These are phyloP conservation scores for Rhizopus arrhizus DNA, from an alignment of 371 early-diverging fungal genomes.

Conservation along the genomic window DNA sequence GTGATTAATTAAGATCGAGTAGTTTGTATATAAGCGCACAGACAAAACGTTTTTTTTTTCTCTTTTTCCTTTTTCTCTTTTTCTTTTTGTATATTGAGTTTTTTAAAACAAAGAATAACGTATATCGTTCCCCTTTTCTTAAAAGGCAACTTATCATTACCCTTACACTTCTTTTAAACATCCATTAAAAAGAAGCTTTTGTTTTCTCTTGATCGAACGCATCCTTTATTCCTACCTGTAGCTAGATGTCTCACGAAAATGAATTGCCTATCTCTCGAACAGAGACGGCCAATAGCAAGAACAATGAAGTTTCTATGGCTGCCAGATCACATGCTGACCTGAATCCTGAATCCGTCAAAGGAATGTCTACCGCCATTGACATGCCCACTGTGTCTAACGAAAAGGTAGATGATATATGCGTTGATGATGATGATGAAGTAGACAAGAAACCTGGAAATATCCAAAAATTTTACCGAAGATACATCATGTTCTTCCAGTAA, in stretches of 20 bases:
- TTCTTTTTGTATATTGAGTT: conserved; percentile 9
- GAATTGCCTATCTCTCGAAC: background rate
- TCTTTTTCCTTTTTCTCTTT: conserved; percentile 2
- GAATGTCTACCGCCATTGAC: conserved; percentile 16
- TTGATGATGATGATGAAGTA: conserved; percentile 19
- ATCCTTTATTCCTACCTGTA: too few relatives aligned
- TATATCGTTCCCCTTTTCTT: conserved; percentile 5
- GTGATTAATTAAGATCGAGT: background rate
- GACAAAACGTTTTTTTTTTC: background rate
- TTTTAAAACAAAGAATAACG: conserved; percentile 1
- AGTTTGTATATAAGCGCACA: background rate
- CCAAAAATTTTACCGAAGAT: conserved; percentile 12
- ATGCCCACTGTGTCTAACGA: conserved; percentile 12
- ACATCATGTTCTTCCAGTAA: conserved; percentile 31
- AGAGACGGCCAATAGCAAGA: background rate
- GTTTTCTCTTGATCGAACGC: too few relatives aligned
- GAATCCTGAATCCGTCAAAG: conserved; percentile 3
- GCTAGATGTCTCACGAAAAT: background rate
- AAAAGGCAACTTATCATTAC: background rate
- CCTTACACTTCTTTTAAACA: background rate
- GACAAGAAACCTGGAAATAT: conserved; percentile 14
- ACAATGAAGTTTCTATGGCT: background rate
- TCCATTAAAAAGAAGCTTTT: conserved; percentile 1
- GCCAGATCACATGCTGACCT: too few relatives aligned
- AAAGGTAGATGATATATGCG: conserved; percentile 8